Evolutionary conservation across 345 rosid genomes (phyloP).

Genomic region (Dipteronia sinensis): DNA sequence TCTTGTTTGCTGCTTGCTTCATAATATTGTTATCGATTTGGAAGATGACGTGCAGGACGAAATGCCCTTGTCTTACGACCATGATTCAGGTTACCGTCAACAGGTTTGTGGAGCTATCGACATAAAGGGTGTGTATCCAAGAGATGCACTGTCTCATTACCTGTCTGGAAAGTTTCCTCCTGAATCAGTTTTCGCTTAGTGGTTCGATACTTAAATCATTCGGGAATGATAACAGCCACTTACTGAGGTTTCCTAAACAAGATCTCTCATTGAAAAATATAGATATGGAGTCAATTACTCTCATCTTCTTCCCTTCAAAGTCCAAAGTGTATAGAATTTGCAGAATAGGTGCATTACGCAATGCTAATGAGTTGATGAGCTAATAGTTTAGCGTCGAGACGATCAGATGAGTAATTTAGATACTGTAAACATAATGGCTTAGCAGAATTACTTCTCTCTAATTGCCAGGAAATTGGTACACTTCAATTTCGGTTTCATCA

Average conservation of each 20-base stretch:
- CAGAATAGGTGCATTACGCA: background rate
- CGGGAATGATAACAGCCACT: constrained; percentile 9
- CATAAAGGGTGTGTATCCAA: constrained; percentile 39
- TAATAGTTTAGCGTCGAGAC: background rate
- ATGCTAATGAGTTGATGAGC: background rate
- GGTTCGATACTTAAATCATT: background rate
- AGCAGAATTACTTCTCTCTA: background rate
- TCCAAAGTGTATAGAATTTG: background rate
- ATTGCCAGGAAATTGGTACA: background rate
- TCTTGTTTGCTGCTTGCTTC: constrained; percentile 70
- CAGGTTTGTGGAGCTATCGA: constrained; percentile 41
- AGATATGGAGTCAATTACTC: background rate
- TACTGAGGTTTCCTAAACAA: constrained; percentile 3
- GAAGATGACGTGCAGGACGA: constrained; percentile 45
- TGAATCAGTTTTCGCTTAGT: constrained; percentile 14
- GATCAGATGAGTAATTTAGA: background rate
- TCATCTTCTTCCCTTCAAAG: background rate
- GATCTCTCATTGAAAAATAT: constrained; percentile 1
- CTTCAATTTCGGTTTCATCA: background rate
- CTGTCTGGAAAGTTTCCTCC: constrained; percentile 35
- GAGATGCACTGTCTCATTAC: constrained; percentile 50
- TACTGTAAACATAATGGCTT: background rate
- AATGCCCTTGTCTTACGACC: constrained; percentile 31
- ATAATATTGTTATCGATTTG: constrained; percentile 59
- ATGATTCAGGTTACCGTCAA: constrained; percentile 48